Evolutionary conservation across 2,329 filamentous ascomycete species (phyloP).

Genomic region (Harringtonia aguacate): DNA sequence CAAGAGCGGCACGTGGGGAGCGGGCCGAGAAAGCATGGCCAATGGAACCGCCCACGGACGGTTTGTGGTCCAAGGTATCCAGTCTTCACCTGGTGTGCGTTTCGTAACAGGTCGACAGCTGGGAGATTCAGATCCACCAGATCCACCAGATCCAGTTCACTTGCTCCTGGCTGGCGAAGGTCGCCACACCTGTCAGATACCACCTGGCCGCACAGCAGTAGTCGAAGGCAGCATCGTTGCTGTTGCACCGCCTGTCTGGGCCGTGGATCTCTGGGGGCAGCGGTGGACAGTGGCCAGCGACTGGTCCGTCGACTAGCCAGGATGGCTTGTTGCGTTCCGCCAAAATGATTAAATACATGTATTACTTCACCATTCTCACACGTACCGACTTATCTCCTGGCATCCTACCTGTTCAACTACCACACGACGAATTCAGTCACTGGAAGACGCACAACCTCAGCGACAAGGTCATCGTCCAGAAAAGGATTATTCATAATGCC

Average conservation of each 20-base stretch:
- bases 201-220: slow-evolving; percentile 13
- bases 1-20: slow-evolving; percentile 19
- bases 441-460: too few relatives aligned
- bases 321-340: too few relatives aligned
- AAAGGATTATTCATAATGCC: too few relatives aligned
- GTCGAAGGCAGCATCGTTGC: slow-evolving; percentile 17
- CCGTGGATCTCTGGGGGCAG: slow-evolving; percentile 9
- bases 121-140: slow-evolving; percentile 1
- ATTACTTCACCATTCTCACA: not conserved
- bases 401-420: too few relatives aligned
- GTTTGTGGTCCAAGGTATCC: slow-evolving; percentile 6
- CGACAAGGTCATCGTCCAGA: too few relatives aligned
- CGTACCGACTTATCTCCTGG: too few relatives aligned
- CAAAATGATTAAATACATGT: too few relatives aligned
- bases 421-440: too few relatives aligned
- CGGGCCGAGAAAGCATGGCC: slow-evolving; percentile 4
- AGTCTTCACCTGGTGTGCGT: slow-evolving; percentile 15
- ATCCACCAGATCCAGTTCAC: not conserved
- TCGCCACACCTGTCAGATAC: not conserved
- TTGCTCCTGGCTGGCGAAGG: slow-evolving; percentile 16
- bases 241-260: slow-evolving; percentile 16
- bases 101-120: slow-evolving; percentile 14
- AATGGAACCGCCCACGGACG: slow-evolving; percentile 12
- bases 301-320: slow-evolving; percentile 9
- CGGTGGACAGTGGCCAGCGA: slow-evolving; percentile 15